These are phyloP conservation scores for Brettanomyces sp. DNA, from an alignment of 805 yeast species.

Conservation along the genomic window DNA sequence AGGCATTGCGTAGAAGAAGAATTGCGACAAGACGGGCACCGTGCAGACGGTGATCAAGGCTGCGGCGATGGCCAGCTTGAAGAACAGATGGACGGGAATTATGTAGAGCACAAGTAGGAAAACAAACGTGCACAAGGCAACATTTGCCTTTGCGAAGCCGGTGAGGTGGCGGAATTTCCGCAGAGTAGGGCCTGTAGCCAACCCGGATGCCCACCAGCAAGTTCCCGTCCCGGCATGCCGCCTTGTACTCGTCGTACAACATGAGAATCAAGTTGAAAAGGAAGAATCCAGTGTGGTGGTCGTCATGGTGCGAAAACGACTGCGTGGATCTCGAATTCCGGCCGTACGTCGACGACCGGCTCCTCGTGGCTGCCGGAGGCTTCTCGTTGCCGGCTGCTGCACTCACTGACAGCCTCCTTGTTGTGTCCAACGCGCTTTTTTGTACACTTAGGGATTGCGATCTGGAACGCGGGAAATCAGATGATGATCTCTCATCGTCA, in stretches of 20 bases:
- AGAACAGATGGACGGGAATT: constrained; percentile 44
- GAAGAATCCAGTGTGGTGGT: constrained; percentile 4
- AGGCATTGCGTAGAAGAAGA: constrained; percentile 76
- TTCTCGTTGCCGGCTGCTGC: background rate
- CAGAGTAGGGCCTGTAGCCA: constrained; percentile 14
- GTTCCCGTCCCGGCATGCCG: constrained; percentile 13
- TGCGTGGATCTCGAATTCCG: background rate
- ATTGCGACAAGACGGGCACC: constrained; percentile 74
- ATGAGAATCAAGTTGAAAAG: constrained; percentile 9
- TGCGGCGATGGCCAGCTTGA: constrained; percentile 25
- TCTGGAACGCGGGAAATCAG: background rate
- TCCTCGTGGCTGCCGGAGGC: background rate
- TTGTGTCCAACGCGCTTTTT: background rate
- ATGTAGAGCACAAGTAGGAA: constrained; percentile 49
- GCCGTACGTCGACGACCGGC: no score
- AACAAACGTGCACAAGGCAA: constrained; percentile 34
- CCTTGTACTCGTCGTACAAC: constrained; percentile 12
- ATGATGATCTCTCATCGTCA: constrained; percentile 1
- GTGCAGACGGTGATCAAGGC: constrained; percentile 38
- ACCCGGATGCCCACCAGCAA: constrained; percentile 11
- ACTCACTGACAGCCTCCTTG: background rate
- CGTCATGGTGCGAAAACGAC: background rate
- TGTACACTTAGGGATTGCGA: background rate
- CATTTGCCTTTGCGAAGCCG: constrained; percentile 31
- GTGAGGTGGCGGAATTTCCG: constrained; percentile 14